A percentile compares a stretch with the other conserved stretches of the same genome.
These are phyloP conservation scores for Agrocybe pediades DNA, from an alignment of 768 basidiomycete species.

Conservation along the genomic window DNA sequence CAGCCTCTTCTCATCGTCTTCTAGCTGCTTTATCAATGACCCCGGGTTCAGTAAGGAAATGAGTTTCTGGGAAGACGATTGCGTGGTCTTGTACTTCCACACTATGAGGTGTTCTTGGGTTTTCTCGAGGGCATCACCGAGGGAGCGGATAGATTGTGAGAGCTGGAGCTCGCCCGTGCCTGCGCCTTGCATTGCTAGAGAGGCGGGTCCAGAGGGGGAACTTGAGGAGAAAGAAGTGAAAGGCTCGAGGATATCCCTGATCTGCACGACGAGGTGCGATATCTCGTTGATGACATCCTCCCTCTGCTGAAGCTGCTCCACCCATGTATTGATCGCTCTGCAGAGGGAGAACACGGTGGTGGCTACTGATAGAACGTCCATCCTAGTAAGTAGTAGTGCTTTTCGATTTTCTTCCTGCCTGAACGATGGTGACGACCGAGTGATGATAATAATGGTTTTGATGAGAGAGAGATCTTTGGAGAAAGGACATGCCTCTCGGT, in stretches of 20 bases:
- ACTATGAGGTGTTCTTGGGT: constrained; percentile 7
- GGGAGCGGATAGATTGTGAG: neutral
- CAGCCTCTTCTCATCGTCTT: constrained; percentile 3
- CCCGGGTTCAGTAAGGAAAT: constrained; percentile 5
- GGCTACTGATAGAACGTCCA: constrained; percentile 5
- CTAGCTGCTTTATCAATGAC: neutral
- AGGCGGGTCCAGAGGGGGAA: neutral
- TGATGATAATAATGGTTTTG: too few species aligned
- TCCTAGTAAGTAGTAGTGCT: too few species aligned
- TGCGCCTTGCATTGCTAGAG: too few species aligned
- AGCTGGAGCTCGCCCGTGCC: constrained; percentile 2
- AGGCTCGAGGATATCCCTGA: constrained; percentile 8
- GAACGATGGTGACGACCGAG: too few species aligned
- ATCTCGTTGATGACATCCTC: constrained; percentile 1
- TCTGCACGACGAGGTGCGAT: neutral
- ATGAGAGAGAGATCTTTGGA: too few species aligned
- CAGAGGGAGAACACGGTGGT: constrained; percentile 5
- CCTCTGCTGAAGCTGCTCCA: constrained; percentile 3
- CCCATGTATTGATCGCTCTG: constrained; percentile 1
- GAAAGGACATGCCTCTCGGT: too few species aligned
- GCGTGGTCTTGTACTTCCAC: constrained; percentile 2
- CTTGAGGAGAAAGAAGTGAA: neutral
- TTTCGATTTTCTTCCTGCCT: too few species aligned
- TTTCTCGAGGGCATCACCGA: constrained; percentile 3
- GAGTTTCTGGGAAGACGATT: neutral